Base-by-base conservation (phyloP, 345 rosid species). In the Bretschneidera sinensis region DNA sequence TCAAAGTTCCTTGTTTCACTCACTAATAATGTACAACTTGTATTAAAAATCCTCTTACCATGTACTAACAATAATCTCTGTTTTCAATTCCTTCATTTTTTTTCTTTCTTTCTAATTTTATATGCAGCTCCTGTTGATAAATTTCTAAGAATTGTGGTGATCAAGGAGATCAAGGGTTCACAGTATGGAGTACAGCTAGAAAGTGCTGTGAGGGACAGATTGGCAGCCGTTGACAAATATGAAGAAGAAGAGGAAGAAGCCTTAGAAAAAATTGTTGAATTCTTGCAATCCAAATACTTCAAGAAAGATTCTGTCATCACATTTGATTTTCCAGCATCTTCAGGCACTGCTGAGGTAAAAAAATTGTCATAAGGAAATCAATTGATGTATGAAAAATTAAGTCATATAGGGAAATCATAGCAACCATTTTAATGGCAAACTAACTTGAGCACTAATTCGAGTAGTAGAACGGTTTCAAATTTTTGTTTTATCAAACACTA, bases 141-240 rank as follows among this genome's bases (percentile, higher is more conserved):
- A 51, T 62, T 85, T 16, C 15, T 92, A 35, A 84, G 97, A 62
- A 82, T 92, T 17, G 97, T 92, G 66, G 85, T 84, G 66, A 92
- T 92, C 9, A 92, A 92, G 71, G 98, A 92, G 73, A 87, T 92
- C 31, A 92, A 92, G 49, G 98, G 98, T 21, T 76, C 98, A 19
- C 98, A 92, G 56, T 92, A 92, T 33, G 98, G 97, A 22, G 95
- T 84, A 21, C 96, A 87, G 60, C 74, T 92, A 24, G 98, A 92
- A 73, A 80, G 81, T 60, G 25, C 82, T 0, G 97, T 92, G 65
- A 89, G 96, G 69, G 98, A 92, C 68, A 71, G 94, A 70, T 76
- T 92, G 51, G 97, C 85, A 0, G 98, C 71, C 1, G 88, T 60
- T 1, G 98, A 92, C 71, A 81, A 85, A 71, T 92, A 92, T 52